phyloP scores from a whole-genome alignment of 2,329 filamentous ascomycete species.

The Neofusicoccum parvum region DNA sequence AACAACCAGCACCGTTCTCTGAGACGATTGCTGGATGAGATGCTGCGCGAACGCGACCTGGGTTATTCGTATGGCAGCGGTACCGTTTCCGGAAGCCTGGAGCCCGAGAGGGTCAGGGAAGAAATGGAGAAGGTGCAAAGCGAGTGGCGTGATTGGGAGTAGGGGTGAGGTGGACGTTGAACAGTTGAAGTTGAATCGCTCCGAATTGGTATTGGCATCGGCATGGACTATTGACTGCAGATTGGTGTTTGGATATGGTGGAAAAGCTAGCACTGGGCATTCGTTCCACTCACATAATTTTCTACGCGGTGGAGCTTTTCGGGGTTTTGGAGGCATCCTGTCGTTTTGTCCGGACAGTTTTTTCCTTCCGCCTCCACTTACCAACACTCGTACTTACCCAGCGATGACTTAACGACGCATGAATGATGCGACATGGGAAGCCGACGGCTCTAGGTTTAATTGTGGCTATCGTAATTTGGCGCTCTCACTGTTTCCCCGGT shows the following conservation, averaged over 20 bases:
- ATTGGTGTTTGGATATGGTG: not conserved
- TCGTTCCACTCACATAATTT: not conserved
- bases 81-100: not conserved
- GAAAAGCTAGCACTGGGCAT: not conserved
- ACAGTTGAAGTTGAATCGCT: no score
- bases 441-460: not conserved
- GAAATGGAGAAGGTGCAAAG: conserved; percentile 30
- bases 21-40: not conserved
- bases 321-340: not conserved
- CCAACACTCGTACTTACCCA: not conserved
- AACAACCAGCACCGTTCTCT: not conserved
- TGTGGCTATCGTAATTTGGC: not conserved
- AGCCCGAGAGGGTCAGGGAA: conserved; percentile 31
- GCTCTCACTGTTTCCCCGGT: not conserved
- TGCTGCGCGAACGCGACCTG: conserved; percentile 18
- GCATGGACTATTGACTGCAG: not conserved
- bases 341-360: not conserved
- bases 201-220: not conserved
- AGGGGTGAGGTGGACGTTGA: not conserved
- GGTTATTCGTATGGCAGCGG: conserved; percentile 23
- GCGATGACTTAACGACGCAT: not conserved
- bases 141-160: conserved; percentile 38
- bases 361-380: not conserved
- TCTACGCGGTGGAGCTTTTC: not conserved
- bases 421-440: not conserved